Evolutionary conservation across 2,329 filamentous ascomycete genomes (phyloP), one percentile per base, ranked within the genome.

Genomic region (Apiospora aurea): DNA sequence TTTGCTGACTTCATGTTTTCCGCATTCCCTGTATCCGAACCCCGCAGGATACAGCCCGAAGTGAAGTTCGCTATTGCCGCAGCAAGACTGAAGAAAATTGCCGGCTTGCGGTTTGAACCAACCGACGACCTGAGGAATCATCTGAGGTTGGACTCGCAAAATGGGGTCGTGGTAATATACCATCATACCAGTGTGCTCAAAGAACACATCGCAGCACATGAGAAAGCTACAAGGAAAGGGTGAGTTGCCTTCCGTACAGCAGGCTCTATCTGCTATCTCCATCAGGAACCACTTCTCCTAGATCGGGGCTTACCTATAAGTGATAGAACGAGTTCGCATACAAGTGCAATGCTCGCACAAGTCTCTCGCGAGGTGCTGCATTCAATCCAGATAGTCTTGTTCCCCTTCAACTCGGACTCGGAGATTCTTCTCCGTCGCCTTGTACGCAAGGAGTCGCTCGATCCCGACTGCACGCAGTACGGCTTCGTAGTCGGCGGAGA

Each of bases 111-210:
- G 18, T 77, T 80, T 69, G 57, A 73, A 46, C 74, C 75, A 49
- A 80, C 78, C 6, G 74, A 80, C 53, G 76, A 80, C 61, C 72
- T 80, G n/a, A 75, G 76, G 66, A 76, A 76, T 64, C 79, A 80
- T 61, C 73, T 80, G 10, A 78, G 74, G 51, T 71, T 80, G 1
- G 78, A 80, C 64, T 70, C 74, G 53, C 78, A 75, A 57, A 72
- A 68, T 10, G 77, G 75, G 6, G 72, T 76, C 1, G 73, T 80
- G 16, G 74, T 78, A n/a, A 74, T 80, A 68, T 80, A 76, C 61
- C 78, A 80, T 71, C 75, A 80, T 67, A 77, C 78, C 16, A 76
- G 78, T 26, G 78, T 80, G 44, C 67, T 80, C 13, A 80, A 79
- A 57, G 78, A 80, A 67, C 74, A 77, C 34, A 72, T 79, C n/a